Conservation (phyloP, 345 rosid species). For the Brassica nigra region DNA sequence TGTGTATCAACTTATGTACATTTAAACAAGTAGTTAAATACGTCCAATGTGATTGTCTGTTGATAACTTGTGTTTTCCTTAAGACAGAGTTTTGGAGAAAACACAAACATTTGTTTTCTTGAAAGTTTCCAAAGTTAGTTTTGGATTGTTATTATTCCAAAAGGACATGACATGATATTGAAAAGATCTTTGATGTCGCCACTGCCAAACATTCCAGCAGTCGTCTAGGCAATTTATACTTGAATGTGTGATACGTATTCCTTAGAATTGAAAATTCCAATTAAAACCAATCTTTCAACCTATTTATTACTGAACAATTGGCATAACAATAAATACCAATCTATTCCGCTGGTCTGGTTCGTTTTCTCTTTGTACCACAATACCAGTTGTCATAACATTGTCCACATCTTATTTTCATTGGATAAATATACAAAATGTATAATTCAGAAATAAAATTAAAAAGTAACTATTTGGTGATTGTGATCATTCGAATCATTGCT, state of each 20-base stretch:
- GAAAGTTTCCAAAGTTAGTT: not conserved
- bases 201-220: constrained; percentile 33
- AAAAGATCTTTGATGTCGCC: constrained; percentile 35
- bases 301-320: constrained; percentile 29
- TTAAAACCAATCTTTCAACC: constrained; percentile 28
- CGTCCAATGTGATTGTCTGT: constrained; percentile 16
- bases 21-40: not conserved
- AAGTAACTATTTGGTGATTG: constrained; percentile 23
- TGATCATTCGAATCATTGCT: constrained; percentile 20
- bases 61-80: constrained; percentile 8
- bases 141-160: constrained; percentile 21
- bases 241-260: constrained; percentile 35
- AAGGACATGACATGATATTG: constrained; percentile 27
- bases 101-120: constrained; percentile 12
- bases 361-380: constrained; percentile 3
- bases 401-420: constrained; percentile 24
- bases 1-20: too few relatives aligned
- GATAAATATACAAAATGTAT: not conserved
- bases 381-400: constrained; percentile 27
- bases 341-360: constrained; percentile 12
- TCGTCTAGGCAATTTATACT: constrained; percentile 29
- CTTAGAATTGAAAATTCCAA: constrained; percentile 10
- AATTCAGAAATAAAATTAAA: not conserved
- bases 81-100: not conserved
- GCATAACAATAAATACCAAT: constrained; percentile 26